phyloP scores from a whole-genome alignment of 139 green algal species.

The Marvania coccoides region DNA sequence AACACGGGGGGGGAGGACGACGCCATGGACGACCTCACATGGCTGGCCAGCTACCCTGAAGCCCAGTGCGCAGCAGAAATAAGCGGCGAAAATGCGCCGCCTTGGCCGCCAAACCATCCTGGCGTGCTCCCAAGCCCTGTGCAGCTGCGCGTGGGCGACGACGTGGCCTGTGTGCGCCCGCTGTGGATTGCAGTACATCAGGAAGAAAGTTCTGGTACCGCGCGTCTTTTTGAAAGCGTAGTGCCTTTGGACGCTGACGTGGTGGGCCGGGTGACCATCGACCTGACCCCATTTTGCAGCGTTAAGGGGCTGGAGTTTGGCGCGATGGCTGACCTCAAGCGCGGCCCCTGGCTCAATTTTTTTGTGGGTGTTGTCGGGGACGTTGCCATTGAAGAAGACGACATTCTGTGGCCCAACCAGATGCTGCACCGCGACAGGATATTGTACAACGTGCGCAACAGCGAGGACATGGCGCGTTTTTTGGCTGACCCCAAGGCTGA shows the following conservation, averaged over 20 bases:
- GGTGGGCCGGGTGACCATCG: slow-evolving; percentile 6
- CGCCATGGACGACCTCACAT: slow-evolving; percentile 12
- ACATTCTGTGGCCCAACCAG: slow-evolving; percentile 51
- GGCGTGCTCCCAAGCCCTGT: not conserved
- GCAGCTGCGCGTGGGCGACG: slow-evolving; percentile 8
- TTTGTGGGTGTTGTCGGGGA: slow-evolving; percentile 35
- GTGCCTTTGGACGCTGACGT: slow-evolving; percentile 18
- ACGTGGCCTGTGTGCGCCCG: slow-evolving; percentile 23
- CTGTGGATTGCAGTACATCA: slow-evolving; percentile 38
- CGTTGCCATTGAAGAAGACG: slow-evolving; percentile 31
- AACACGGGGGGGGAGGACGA: not conserved
- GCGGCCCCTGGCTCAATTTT: slow-evolving; percentile 34
- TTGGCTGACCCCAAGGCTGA: slow-evolving; percentile 25
- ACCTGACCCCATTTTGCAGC: slow-evolving; percentile 29
- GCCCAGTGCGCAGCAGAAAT: not conserved
- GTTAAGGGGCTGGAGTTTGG: slow-evolving; percentile 18
- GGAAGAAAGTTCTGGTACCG: not conserved
- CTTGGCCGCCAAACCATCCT: not conserved
- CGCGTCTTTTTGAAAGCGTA: slow-evolving; percentile 39
- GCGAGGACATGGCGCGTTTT: slow-evolving; percentile 36
- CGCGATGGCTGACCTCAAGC: not conserved
- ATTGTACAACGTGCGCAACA: slow-evolving; percentile 40
- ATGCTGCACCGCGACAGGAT: slow-evolving; percentile 33
- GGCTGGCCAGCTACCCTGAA: slow-evolving; percentile 13
- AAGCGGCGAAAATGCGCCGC: not conserved